A percentile compares a stretch with the other conserved stretches of the same genome.
phyloP scores from a whole-genome alignment of 2,329 filamentous ascomycete genomes.

The Talaromyces sp. region DNA sequence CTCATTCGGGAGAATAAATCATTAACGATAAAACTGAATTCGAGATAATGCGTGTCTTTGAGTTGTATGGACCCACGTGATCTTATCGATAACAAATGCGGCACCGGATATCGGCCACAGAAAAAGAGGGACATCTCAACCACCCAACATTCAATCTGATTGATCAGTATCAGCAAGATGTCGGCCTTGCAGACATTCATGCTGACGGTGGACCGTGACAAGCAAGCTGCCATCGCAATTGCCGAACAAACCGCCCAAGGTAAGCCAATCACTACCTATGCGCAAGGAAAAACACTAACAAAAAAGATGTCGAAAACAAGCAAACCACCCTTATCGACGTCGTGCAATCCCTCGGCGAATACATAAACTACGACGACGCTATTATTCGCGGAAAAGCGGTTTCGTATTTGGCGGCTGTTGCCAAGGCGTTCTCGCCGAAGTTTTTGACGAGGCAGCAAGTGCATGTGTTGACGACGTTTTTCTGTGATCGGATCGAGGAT shows the following conservation, averaged over 20 bases:
- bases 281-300: not conserved
- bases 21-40: not conserved
- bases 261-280: slow-evolving; percentile 23
- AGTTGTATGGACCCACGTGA: slow-evolving; percentile 25
- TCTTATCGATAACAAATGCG: slow-evolving; percentile 33
- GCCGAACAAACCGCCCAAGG: slow-evolving; percentile 45
- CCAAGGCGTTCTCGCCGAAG: slow-evolving; percentile 50
- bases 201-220: slow-evolving; percentile 47
- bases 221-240: slow-evolving; percentile 45
- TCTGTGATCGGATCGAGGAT: slow-evolving; percentile 63
- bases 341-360: slow-evolving; percentile 63
- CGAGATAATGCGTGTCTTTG: too few relatives aligned
- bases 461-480: slow-evolving; percentile 61
- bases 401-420: slow-evolving; percentile 43
- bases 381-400: slow-evolving; percentile 58
- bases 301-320: slow-evolving; percentile 56
- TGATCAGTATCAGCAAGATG: slow-evolving; percentile 32
- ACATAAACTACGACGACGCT: slow-evolving; percentile 64
- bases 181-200: slow-evolving; percentile 50
- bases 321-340: slow-evolving; percentile 60
- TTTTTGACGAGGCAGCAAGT: slow-evolving; percentile 60
- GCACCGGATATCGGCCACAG: slow-evolving; percentile 22
- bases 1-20: not conserved
- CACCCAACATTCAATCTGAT: not conserved
- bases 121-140: slow-evolving; percentile 21